Conservation (phyloP, 2,329 filamentous ascomycete genomes). For the Aspergillus japonicus region DNA sequence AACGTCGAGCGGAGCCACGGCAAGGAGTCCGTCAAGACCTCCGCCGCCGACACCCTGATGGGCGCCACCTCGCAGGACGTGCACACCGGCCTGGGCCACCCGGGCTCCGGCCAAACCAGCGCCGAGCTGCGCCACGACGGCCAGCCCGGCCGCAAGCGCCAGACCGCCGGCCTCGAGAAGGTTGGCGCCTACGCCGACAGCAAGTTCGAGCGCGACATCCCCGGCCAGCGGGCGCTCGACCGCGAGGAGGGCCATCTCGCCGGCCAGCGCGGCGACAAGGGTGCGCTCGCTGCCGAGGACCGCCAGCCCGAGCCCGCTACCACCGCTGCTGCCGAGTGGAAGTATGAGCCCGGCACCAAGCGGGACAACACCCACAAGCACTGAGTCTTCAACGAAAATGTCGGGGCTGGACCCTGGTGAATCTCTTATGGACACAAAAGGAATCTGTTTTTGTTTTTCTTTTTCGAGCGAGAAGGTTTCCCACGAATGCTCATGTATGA, state of each 20-base stretch:
- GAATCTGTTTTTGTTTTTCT: background rate
- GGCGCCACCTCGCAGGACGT: conserved; percentile 56
- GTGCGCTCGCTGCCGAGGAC: conserved; percentile 30
- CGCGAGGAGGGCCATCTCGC: conserved; percentile 22
- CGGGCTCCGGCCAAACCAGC: conserved; percentile 50
- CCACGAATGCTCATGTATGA: background rate
- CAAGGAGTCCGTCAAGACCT: conserved; percentile 42
- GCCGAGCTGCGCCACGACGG: conserved; percentile 51
- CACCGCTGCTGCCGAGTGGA: conserved; percentile 26
- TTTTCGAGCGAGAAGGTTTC: background rate
- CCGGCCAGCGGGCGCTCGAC: conserved; percentile 31
- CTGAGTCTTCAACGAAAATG: background rate
- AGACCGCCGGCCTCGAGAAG: conserved; percentile 45
- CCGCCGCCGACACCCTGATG: conserved; percentile 47
- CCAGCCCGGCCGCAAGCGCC: conserved; percentile 41
- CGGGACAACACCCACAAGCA: conserved; percentile 12
- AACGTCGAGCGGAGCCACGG: conserved; percentile 40
- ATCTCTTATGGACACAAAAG: background rate
- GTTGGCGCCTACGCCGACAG: conserved; percentile 36
- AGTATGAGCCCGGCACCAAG: conserved; percentile 29
- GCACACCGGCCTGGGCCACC: conserved; percentile 54
- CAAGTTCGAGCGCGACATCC: conserved; percentile 23
- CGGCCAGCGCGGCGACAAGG: conserved; percentile 29
- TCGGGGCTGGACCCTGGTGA: conserved; percentile 1
- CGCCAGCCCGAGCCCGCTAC: conserved; percentile 32